phyloP scores from a whole-genome alignment of 495 filamentous ascomycete genomes.

The Aspergillus egyptiacus region DNA sequence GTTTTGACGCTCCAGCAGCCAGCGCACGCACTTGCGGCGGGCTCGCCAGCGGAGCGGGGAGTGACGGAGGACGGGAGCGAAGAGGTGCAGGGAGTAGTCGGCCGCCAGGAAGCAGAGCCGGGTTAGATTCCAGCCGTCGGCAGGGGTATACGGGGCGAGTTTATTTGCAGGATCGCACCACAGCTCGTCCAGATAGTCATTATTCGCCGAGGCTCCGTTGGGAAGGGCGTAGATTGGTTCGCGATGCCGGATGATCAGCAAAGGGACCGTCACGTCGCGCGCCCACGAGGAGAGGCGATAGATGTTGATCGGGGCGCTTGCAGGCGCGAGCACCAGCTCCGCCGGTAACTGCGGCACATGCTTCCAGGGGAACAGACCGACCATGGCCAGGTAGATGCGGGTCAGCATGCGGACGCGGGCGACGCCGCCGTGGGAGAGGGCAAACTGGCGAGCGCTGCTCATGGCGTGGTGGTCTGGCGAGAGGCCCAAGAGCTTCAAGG shows the following conservation, averaged over 20 bases:
- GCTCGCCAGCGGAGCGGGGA: slow-evolving; percentile 13
- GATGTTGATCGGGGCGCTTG: slow-evolving; percentile 29
- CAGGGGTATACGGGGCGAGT: neutral
- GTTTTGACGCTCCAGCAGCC: slow-evolving; percentile 32
- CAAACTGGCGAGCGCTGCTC: slow-evolving; percentile 23
- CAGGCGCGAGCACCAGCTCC: slow-evolving; percentile 35
- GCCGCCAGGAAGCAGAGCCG: neutral
- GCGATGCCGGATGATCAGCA: slow-evolving; percentile 32
- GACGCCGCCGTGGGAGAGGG: slow-evolving; percentile 30
- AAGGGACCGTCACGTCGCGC: slow-evolving; percentile 28
- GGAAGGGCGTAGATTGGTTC: neutral
- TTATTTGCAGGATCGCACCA: neutral
- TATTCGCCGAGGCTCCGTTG: neutral
- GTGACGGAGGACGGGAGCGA: neutral
- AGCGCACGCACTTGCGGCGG: slow-evolving; percentile 17
- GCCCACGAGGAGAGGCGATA: slow-evolving; percentile 35
- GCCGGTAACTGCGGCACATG: slow-evolving; percentile 33
- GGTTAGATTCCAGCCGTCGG: neutral
- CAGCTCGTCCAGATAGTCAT: neutral
- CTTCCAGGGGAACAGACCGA: slow-evolving; percentile 40
- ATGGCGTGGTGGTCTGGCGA: slow-evolving; percentile 12
- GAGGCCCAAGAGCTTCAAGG: slow-evolving; percentile 33
- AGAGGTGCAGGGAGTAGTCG: no score
- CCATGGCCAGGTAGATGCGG: slow-evolving; percentile 32
- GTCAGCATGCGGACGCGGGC: slow-evolving; percentile 36